Evolutionary conservation across 2,329 filamentous ascomycete genomes (phyloP).

Genomic region (Acarospora socialis): DNA sequence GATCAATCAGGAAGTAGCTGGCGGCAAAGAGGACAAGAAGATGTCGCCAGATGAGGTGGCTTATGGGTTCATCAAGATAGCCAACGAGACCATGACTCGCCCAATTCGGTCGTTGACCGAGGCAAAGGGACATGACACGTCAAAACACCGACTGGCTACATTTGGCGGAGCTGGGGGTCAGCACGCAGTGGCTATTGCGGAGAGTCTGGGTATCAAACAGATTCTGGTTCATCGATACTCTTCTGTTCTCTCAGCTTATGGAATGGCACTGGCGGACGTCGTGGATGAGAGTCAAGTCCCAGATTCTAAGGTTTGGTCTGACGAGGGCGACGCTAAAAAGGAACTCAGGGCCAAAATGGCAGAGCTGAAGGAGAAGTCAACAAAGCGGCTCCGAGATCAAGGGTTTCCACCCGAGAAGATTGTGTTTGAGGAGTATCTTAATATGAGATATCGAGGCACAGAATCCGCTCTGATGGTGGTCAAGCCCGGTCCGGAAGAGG

Average conservation of each 20-base stretch:
- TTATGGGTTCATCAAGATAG: slow-evolving; percentile 76
- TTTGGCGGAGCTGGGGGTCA: slow-evolving; percentile 89
- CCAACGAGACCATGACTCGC: slow-evolving; percentile 81
- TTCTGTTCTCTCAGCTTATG: slow-evolving; percentile 78
- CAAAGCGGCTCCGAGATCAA: slow-evolving; percentile 53
- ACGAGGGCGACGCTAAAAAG: slow-evolving; percentile 41
- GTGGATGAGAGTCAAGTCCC: slow-evolving; percentile 68
- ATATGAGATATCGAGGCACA: slow-evolving; percentile 82
- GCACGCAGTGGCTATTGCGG: slow-evolving; percentile 81
- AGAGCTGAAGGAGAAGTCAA: slow-evolving; percentile 64
- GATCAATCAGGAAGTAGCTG: slow-evolving; percentile 62
- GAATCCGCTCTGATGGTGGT: slow-evolving; percentile 85
- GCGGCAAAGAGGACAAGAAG: slow-evolving; percentile 38
- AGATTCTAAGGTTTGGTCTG: slow-evolving; percentile 46
- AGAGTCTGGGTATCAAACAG: slow-evolving; percentile 69
- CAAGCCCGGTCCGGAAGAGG: slow-evolving; percentile 52
- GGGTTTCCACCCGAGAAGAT: slow-evolving; percentile 65
- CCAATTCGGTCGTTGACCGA: slow-evolving; percentile 85
- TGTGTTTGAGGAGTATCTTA: slow-evolving; percentile 80
- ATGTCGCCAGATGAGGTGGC: slow-evolving; percentile 77
- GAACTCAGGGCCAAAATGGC: slow-evolving; percentile 61
- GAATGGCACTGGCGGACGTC: slow-evolving; percentile 85
- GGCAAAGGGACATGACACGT: slow-evolving; percentile 82
- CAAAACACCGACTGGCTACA: slow-evolving; percentile 76
- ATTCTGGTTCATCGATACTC: slow-evolving; percentile 80